These are phyloP conservation scores for Ceratobasidium sp. DNA, from an alignment of 1,284 basidiomycete genomes.

Conservation along the genomic window DNA sequence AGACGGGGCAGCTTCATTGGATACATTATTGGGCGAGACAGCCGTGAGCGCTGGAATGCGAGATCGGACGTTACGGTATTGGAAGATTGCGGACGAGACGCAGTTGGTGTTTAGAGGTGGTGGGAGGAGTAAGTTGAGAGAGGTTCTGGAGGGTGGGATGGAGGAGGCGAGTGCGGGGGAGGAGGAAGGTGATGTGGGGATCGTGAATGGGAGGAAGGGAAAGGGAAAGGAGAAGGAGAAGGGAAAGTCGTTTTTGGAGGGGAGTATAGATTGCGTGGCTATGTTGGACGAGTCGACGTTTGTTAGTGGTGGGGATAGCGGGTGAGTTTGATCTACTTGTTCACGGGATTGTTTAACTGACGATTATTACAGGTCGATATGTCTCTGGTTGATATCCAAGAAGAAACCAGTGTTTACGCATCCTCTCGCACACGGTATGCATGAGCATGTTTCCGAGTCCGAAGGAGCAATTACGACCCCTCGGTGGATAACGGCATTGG, in stretches of 20 bases:
- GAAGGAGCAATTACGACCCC: slow-evolving; percentile 83
- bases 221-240: slow-evolving; percentile 58
- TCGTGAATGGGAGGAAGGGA: slow-evolving; percentile 57
- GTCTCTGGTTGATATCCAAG: slow-evolving; percentile 92
- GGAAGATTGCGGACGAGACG: slow-evolving; percentile 97
- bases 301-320: slow-evolving; percentile 94
- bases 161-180: slow-evolving; percentile 69
- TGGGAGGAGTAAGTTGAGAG: slow-evolving; percentile 80
- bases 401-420: slow-evolving; percentile 95
- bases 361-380: slow-evolving; percentile 75
- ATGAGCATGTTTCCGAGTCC: slow-evolving; percentile 75
- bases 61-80: slow-evolving; percentile 93
- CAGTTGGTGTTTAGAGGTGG: slow-evolving; percentile 97
- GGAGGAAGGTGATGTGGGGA: slow-evolving; percentile 59
- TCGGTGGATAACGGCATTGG: slow-evolving; percentile 91
- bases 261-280: slow-evolving; percentile 90
- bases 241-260: slow-evolving; percentile 79
- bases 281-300: slow-evolving; percentile 97
- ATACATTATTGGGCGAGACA: slow-evolving; percentile 85
- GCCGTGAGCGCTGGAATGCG: slow-evolving; percentile 90
- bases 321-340: slow-evolving; percentile 67
- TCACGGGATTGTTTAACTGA: not conserved
- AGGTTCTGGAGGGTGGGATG: slow-evolving; percentile 84
- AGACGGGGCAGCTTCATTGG: slow-evolving; percentile 83
- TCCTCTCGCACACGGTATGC: slow-evolving; percentile 87